Evolutionary conservation across 176 grass and related monocot species (phyloP).

Genomic region (Themeda triandra): DNA sequence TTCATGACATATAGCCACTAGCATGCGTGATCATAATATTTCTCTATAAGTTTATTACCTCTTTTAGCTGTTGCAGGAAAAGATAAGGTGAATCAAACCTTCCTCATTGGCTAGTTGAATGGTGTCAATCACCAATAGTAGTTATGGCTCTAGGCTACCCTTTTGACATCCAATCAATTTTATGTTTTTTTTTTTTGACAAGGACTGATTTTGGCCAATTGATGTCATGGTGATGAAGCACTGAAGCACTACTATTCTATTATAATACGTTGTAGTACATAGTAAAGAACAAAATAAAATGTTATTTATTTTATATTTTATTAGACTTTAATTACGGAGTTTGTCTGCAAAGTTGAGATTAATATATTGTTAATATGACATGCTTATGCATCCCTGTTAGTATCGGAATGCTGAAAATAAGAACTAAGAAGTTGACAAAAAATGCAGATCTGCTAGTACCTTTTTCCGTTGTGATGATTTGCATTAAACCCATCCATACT

Average conservation of each 20-base stretch:
- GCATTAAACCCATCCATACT: too few species aligned
- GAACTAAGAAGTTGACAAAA: too few species aligned
- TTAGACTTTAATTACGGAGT: neutral
- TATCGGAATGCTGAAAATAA: neutral
- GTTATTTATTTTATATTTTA: neutral
- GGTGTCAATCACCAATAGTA: slow-evolving; percentile 35
- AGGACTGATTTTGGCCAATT: slow-evolving; percentile 23
- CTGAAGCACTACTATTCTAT: neutral
- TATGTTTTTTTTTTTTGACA: slow-evolving; percentile 25
- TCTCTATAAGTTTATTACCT: neutral
- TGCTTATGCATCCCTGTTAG: neutral
- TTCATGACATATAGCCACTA: slow-evolving; percentile 21
- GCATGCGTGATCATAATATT: slow-evolving; percentile 13
- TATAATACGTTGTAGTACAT: neutral
- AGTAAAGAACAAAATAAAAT: neutral
- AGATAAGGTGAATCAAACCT: slow-evolving; percentile 30
- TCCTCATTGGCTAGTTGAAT: slow-evolving; percentile 30
- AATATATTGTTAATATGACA: slow-evolving; percentile 12
- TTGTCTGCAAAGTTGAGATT: slow-evolving; percentile 4
- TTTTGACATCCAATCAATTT: slow-evolving; percentile 12
- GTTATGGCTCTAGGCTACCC: slow-evolving; percentile 29
- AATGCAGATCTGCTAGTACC: too few species aligned
- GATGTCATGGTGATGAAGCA: slow-evolving; percentile 16
- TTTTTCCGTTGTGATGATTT: too few species aligned
- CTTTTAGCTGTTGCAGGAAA: slow-evolving; percentile 28